Evolutionary conservation across 2,329 filamentous ascomycete species (phyloP).

Genomic region (Clonostachys rosea): DNA sequence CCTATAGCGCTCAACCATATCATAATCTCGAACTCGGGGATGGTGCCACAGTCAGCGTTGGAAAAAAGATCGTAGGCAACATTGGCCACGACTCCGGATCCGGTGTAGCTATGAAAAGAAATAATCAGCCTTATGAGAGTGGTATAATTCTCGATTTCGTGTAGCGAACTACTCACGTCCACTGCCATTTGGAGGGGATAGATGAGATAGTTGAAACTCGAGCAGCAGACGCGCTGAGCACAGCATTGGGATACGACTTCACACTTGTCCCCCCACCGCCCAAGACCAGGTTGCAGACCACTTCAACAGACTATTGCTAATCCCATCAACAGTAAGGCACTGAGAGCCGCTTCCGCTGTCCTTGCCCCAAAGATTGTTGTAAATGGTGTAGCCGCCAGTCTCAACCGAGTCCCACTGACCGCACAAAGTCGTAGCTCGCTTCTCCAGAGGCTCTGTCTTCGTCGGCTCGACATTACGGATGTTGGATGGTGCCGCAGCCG

Average conservation of each 20-base stretch:
- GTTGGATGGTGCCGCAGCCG: too few relatives aligned
- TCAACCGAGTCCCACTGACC: slow-evolving; percentile 12
- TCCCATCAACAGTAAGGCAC: slow-evolving; percentile 28
- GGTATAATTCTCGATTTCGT: too few relatives aligned
- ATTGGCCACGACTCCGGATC: slow-evolving; percentile 36
- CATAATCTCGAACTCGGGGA: slow-evolving; percentile 55
- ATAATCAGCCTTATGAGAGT: too few relatives aligned
- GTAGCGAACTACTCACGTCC: slow-evolving; percentile 12
- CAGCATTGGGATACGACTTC: slow-evolving; percentile 36
- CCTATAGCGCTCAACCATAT: slow-evolving; percentile 45
- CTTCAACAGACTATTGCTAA: slow-evolving; percentile 21
- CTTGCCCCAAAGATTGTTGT: slow-evolving; percentile 37
- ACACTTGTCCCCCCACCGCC: slow-evolving; percentile 27
- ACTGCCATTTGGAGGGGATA: slow-evolving; percentile 24
- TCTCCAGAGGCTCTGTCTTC: too few relatives aligned
- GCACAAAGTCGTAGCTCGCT: slow-evolving; percentile 6
- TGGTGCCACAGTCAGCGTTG: slow-evolving; percentile 25
- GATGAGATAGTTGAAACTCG: slow-evolving; percentile 17
- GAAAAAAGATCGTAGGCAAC: slow-evolving; percentile 59
- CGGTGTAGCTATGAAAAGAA: slow-evolving; percentile 17
- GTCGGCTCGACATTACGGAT: too few relatives aligned
- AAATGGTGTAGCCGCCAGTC: slow-evolving; percentile 16
- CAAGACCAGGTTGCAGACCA: slow-evolving; percentile 34
- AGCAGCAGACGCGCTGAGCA: slow-evolving; percentile 19
- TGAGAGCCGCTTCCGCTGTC: slow-evolving; percentile 23